A percentile compares a stretch with the other conserved stretches of the same genome.
Evolutionary conservation across 2,329 filamentous ascomycete genomes (phyloP).

Genomic region (Apiospora saccharicola): DNA sequence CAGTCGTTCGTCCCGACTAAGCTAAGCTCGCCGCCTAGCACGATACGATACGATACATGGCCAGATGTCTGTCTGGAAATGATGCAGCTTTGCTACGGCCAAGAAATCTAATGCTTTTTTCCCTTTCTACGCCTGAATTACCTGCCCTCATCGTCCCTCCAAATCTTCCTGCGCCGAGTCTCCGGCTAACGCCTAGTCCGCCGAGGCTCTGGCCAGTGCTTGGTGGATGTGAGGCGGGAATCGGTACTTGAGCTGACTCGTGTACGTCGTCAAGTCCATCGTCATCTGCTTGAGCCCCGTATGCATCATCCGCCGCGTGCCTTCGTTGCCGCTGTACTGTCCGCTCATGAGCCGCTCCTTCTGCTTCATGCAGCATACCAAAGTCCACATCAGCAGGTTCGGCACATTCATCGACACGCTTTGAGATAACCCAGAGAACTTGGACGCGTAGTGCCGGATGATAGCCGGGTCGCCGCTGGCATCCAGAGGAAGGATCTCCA

Average conservation of each 20-base stretch:
- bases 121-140: background rate
- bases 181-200: constrained; percentile 56
- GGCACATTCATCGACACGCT: constrained; percentile 89
- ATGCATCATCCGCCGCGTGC: constrained; percentile 68
- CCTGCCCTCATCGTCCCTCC: background rate
- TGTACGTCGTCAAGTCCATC: constrained; percentile 92
- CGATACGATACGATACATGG: background rate
- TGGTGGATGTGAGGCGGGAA: constrained; percentile 89
- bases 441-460: constrained; percentile 82
- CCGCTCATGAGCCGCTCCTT: constrained; percentile 73
- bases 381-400: constrained; percentile 92
- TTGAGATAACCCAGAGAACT: constrained; percentile 79
- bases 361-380: constrained; percentile 83
- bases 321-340: constrained; percentile 77
- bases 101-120: background rate
- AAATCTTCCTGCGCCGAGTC: background rate
- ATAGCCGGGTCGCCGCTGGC: constrained; percentile 76
- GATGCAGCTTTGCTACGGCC: background rate
- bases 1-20: background rate
- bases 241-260: constrained; percentile 89
- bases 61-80: background rate
- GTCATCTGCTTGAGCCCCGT: constrained; percentile 80
- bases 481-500: constrained; percentile 82
- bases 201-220: constrained; percentile 81
- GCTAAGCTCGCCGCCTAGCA: background rate